phyloP scores from a whole-genome alignment of 2,329 filamentous ascomycete species.

The Elsinoe ampelina region DNA sequence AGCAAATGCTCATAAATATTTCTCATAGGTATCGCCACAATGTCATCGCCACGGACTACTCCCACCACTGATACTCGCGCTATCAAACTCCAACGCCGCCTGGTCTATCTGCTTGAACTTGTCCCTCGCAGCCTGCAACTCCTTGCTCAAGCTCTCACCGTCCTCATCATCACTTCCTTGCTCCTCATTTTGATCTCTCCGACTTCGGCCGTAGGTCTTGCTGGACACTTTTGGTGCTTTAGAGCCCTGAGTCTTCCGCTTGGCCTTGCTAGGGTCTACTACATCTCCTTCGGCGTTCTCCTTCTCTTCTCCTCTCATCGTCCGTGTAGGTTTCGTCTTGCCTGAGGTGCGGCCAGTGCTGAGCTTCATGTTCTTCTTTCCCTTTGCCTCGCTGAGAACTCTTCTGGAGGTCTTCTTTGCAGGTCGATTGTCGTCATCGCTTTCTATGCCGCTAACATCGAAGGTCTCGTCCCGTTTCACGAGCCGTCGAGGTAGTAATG shows the following conservation, averaged over 20 bases:
- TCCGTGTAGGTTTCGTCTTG: background rate
- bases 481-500: background rate
- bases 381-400: constrained; percentile 6
- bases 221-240: constrained; percentile 14
- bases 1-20: background rate
- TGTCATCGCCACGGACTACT: constrained; percentile 33
- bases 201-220: constrained; percentile 21
- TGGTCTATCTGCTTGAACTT: constrained; percentile 43
- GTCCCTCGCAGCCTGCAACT: constrained; percentile 35
- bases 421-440: background rate
- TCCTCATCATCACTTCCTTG: constrained; percentile 21
- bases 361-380: constrained; percentile 10
- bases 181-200: constrained; percentile 34
- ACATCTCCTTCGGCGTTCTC: background rate
- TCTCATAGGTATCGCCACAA: background rate
- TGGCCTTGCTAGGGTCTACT: background rate
- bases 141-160: constrained; percentile 26
- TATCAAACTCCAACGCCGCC: constrained; percentile 45
- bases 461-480: background rate
- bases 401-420: background rate
- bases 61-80: constrained; percentile 34
- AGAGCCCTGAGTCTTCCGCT: background rate
- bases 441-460: constrained; percentile 8
- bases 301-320: background rate
- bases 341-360: background rate